Conservation (phyloP, 164 flowering plant species). For the Piper longum region DNA sequence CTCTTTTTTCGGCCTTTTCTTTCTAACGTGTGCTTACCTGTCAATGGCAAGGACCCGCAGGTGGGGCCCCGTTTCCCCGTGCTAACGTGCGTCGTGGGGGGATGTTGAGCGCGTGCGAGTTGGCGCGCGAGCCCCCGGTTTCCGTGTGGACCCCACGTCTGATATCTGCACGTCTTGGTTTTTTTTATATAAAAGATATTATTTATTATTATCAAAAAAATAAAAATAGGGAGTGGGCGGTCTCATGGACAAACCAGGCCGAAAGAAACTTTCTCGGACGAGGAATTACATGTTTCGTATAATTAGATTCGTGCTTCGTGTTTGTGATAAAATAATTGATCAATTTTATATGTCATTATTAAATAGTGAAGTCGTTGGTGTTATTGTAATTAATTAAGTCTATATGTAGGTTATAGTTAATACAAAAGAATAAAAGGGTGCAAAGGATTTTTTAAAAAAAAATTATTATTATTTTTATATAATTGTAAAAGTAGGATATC, state of each 20-base stretch:
- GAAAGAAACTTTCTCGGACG: too few species aligned
- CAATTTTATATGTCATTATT: too few species aligned
- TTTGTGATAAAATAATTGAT: too few species aligned
- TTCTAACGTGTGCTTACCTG: slow-evolving; percentile 12
- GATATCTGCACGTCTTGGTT: not conserved
- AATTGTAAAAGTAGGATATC: too few species aligned
- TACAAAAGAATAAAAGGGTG: too few species aligned
- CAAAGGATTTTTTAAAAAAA: too few species aligned
- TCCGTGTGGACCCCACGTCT: slow-evolving; percentile 1
- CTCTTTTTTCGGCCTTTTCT: not conserved
- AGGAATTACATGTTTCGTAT: too few species aligned
- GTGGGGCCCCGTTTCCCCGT: slow-evolving; percentile 5
- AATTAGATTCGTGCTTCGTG: too few species aligned
- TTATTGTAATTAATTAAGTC: too few species aligned
- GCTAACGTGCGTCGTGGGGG: not conserved
- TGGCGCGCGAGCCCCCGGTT: not conserved
- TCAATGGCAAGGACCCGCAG: slow-evolving; percentile 1
- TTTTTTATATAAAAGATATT: not conserved
- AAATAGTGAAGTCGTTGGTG: too few species aligned
- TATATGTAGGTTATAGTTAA: too few species aligned
- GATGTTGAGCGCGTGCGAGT: not conserved
- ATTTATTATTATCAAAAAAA: not conserved
- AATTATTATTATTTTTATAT: too few species aligned
- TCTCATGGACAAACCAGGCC: not conserved
- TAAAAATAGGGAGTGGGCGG: not conserved